A percentile compares a stretch with the other conserved stretches of the same genome.
Evolutionary conservation across 371 early-diverging fungal genomes (phyloP).

Genomic region (Haplosporangium sp.): DNA sequence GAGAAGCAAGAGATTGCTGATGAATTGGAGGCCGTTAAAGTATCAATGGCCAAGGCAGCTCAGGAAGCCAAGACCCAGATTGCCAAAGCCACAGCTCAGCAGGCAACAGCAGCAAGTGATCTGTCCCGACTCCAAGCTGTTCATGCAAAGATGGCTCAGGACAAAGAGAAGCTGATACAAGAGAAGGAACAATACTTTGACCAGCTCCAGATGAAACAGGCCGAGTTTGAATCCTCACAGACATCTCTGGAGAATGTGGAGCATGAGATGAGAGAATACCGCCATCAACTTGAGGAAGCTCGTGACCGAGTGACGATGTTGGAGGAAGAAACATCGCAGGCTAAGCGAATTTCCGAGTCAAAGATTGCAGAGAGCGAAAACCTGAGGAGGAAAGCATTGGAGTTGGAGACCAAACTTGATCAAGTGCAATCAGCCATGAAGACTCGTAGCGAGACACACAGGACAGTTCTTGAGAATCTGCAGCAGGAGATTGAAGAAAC

Average conservation of each 20-base stretch:
- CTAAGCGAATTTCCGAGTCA: slow-evolving; percentile 50
- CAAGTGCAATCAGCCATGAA: slow-evolving; percentile 58
- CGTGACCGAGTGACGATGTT: slow-evolving; percentile 64
- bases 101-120: slow-evolving; percentile 41
- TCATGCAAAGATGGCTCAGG: slow-evolving; percentile 55
- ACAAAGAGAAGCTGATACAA: slow-evolving; percentile 60
- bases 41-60: slow-evolving; percentile 30
- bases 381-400: slow-evolving; percentile 50
- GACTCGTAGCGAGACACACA: slow-evolving; percentile 57
- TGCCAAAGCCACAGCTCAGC: slow-evolving; percentile 32
- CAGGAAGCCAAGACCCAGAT: slow-evolving; percentile 48
- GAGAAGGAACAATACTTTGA: slow-evolving; percentile 72
- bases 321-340: slow-evolving; percentile 61
- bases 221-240: slow-evolving; percentile 79
- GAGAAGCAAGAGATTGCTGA: slow-evolving; percentile 67
- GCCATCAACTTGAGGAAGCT: slow-evolving; percentile 64
- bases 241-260: slow-evolving; percentile 69
- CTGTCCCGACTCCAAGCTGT: slow-evolving; percentile 45
- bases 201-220: slow-evolving; percentile 71
- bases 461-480: slow-evolving; percentile 59
- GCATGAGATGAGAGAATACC: slow-evolving; percentile 64
- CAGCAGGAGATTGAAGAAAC: slow-evolving; percentile 61
- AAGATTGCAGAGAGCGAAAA: slow-evolving; percentile 57
- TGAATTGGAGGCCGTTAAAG: slow-evolving; percentile 59
- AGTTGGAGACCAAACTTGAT: slow-evolving; percentile 44